Percentiles rank a stretch among this genome's conserved stretches.
phyloP scores from a whole-genome alignment of 1,284 basidiomycete species.

The Gomphus sp. region DNA sequence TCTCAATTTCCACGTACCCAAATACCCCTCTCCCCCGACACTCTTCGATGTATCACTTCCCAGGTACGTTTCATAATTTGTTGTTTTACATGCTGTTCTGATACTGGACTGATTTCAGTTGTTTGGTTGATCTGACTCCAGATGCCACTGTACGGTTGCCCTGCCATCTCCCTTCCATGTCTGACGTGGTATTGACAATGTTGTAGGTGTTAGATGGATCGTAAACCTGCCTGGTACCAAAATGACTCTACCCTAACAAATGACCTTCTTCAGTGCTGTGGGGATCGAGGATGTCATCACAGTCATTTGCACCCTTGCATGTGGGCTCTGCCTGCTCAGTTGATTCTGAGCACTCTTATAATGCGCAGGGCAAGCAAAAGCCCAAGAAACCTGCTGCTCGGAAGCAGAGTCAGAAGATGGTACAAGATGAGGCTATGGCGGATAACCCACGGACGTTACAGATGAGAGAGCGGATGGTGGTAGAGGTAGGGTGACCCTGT shows the following conservation, averaged over 20 bases:
- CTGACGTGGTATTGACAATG: not conserved
- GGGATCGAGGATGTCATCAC: not conserved
- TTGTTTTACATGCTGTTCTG: too few species aligned
- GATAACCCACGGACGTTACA: not conserved
- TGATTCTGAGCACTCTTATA: not conserved
- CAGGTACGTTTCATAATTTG: too few species aligned
- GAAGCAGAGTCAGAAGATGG: not conserved
- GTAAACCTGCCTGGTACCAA: slow-evolving; percentile 66
- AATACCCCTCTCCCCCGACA: too few species aligned
- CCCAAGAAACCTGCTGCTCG: not conserved
- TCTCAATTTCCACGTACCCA: too few species aligned
- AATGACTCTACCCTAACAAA: slow-evolving; percentile 57
- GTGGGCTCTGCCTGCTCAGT: not conserved
- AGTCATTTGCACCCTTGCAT: not conserved
- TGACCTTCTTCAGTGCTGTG: slow-evolving; percentile 58
- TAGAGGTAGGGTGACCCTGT: too few species aligned
- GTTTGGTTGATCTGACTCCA: too few species aligned
- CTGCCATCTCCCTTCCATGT: too few species aligned
- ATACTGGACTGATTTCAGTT: too few species aligned
- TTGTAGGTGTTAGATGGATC: slow-evolving; percentile 41
- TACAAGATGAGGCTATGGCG: not conserved
- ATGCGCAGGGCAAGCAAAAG: not conserved
- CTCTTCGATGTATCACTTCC: too few species aligned
- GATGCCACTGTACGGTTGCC: too few species aligned
- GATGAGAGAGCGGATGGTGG: too few species aligned